These are phyloP conservation scores for Botrytis deweyae DNA, from an alignment of 2,329 filamentous ascomycete genomes.

Conservation along the genomic window DNA sequence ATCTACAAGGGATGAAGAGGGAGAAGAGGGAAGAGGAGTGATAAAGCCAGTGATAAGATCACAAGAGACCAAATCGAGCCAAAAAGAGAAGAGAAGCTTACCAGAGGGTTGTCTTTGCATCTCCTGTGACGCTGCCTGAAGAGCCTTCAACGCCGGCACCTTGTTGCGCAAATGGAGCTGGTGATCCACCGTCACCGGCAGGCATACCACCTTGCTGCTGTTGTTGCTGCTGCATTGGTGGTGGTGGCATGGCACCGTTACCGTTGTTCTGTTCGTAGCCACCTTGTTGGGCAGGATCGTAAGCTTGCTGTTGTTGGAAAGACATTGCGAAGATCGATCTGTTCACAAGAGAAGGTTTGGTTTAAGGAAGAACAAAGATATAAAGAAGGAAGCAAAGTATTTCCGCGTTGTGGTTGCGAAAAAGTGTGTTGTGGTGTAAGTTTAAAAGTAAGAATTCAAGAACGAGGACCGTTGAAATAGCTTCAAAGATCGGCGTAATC, in stretches of 20 bases:
- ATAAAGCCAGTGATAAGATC: constrained; percentile 31
- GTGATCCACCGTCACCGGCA: constrained; percentile 60
- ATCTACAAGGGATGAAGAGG: not conserved
- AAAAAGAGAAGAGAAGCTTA: constrained; percentile 37
- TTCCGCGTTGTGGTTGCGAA: not conserved
- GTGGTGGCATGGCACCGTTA: constrained; percentile 44
- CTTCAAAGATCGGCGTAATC: constrained; percentile 5
- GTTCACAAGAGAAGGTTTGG: not conserved
- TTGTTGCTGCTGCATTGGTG: constrained; percentile 46
- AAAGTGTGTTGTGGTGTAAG: constrained; percentile 13
- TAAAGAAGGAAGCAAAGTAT: constrained; percentile 6
- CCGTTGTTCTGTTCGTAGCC: constrained; percentile 49
- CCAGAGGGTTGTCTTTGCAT: constrained; percentile 58
- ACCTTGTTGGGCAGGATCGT: constrained; percentile 60
- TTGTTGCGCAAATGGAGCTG: constrained; percentile 50
- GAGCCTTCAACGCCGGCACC: constrained; percentile 38
- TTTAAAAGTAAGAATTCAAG: constrained; percentile 20
- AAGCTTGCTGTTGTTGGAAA: constrained; percentile 38
- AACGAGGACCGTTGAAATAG: constrained; percentile 8
- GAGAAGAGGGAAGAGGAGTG: constrained; percentile 41
- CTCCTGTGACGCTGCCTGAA: constrained; percentile 44
- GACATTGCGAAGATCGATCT: constrained; percentile 3
- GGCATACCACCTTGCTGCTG: constrained; percentile 30
- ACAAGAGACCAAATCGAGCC: not conserved
- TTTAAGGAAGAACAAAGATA: not conserved